Conservation (phyloP, 768 basidiomycete genomes). For the Rubroboletus pulcherrimus region DNA sequence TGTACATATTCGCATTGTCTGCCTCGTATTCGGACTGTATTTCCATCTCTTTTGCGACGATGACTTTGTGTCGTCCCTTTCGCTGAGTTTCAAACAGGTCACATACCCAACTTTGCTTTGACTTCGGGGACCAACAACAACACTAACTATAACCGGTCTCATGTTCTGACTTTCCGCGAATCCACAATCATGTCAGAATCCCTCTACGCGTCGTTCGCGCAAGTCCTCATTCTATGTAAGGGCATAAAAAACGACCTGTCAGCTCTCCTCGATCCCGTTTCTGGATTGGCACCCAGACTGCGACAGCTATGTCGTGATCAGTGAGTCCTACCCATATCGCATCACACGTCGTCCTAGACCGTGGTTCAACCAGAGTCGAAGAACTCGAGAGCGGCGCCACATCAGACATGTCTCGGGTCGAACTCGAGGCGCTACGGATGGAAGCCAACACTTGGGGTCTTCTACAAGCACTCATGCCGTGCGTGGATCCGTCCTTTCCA, state of each 20-base stretch:
- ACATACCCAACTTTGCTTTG: neutral
- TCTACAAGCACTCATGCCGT: slow-evolving; percentile 75
- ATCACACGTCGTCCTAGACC: neutral
- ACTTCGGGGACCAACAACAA: neutral
- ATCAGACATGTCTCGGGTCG: slow-evolving; percentile 40
- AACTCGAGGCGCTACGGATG: slow-evolving; percentile 60
- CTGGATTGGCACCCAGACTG: slow-evolving; percentile 68
- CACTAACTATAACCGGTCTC: neutral
- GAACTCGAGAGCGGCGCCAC: slow-evolving; percentile 45
- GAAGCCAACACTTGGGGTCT: slow-evolving; percentile 83
- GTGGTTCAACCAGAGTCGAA: slow-evolving; percentile 39
- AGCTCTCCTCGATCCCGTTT: slow-evolving; percentile 58
- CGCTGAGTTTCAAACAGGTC: slow-evolving; percentile 6
- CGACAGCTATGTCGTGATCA: slow-evolving; percentile 49
- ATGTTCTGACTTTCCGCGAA: neutral
- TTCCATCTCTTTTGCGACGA: neutral
- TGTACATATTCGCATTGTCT: neutral
- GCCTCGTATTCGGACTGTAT: neutral
- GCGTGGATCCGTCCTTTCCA: slow-evolving; percentile 29
- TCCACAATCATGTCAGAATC: slow-evolving; percentile 27
- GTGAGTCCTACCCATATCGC: slow-evolving; percentile 37
- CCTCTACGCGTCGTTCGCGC: slow-evolving; percentile 64
- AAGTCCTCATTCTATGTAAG: slow-evolving; percentile 61
- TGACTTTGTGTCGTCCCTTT: neutral
- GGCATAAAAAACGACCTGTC: slow-evolving; percentile 52